Evolutionary conservation across 2,329 filamentous ascomycete species (phyloP).

Genomic region (Colletotrichum filicis): DNA sequence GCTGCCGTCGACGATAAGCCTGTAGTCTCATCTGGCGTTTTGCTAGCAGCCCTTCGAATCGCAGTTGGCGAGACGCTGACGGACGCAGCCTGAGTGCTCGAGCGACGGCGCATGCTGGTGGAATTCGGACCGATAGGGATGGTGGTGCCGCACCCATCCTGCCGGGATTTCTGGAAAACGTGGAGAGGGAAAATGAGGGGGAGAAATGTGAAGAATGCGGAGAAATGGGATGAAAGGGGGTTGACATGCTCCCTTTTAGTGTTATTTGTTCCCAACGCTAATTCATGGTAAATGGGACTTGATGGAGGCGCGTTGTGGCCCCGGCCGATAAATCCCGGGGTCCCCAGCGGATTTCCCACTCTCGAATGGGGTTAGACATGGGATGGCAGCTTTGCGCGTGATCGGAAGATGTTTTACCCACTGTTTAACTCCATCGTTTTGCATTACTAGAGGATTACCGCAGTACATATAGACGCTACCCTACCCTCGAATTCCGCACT

Average conservation of each 20-base stretch:
- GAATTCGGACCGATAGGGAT: background rate
- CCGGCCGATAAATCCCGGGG: slow-evolving; percentile 21
- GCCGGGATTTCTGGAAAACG: slow-evolving; percentile 16
- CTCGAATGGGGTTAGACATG: slow-evolving; percentile 13
- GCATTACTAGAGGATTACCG: no score
- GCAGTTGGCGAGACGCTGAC: slow-evolving; percentile 5
- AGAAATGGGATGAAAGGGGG: slow-evolving; percentile 19
- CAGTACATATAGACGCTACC: no score
- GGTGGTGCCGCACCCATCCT: background rate
- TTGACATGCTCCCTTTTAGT: slow-evolving; percentile 1
- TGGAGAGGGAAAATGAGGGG: slow-evolving; percentile 18
- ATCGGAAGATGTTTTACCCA: background rate
- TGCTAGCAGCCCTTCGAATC: slow-evolving; percentile 4
- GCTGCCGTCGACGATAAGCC: background rate
- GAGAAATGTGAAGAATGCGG: slow-evolving; percentile 32
- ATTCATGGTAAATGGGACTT: background rate
- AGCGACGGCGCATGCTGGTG: slow-evolving; percentile 27
- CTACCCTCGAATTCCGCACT: no score
- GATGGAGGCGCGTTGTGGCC: background rate
- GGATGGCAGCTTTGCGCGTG: slow-evolving; percentile 1
- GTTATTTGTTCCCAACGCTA: background rate
- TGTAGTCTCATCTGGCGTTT: slow-evolving; percentile 2
- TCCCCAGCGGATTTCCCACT: slow-evolving; percentile 3
- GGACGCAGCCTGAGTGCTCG: slow-evolving; percentile 1
- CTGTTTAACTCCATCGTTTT: no score